Percentiles rank a stretch among this genome's conserved stretches.
Conservation (phyloP, 139 green algal genomes). For the Picochlorum sp. region DNA sequence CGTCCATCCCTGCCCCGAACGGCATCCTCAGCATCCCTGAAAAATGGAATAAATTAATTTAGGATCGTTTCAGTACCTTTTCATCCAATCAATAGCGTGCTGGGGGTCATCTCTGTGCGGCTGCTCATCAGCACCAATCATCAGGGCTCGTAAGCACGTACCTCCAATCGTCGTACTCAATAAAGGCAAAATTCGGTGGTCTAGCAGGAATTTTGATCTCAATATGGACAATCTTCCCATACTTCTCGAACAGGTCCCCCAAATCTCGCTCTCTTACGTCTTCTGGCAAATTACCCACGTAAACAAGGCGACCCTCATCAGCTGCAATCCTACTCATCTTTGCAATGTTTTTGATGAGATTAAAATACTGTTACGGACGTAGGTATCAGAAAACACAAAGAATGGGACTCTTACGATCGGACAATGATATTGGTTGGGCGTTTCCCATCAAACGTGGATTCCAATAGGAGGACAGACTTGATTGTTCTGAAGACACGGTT, state of each 20-base stretch:
- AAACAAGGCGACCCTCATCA: slow-evolving; percentile 26
- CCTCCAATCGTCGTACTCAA: slow-evolving; percentile 73
- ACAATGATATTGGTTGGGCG: no score
- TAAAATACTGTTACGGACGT: no score
- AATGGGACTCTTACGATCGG: no score
- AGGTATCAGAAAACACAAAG: no score
- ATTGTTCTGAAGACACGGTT: no score
- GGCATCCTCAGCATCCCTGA: slow-evolving; percentile 78
- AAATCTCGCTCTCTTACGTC: slow-evolving; percentile 80
- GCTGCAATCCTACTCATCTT: slow-evolving; percentile 22
- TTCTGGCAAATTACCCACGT: slow-evolving; percentile 71
- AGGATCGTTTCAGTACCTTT: neutral
- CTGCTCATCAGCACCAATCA: neutral
- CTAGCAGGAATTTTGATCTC: slow-evolving; percentile 75
- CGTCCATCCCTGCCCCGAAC: slow-evolving; percentile 78
- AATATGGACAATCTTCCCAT: slow-evolving; percentile 68
- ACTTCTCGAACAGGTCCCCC: slow-evolving; percentile 84
- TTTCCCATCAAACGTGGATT: no score
- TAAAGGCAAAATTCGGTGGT: slow-evolving; percentile 78
- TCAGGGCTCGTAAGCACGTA: slow-evolving; percentile 7
- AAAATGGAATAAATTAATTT: neutral
- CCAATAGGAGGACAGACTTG: no score
- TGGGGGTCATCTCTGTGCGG: no score
- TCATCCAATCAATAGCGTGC: no score
- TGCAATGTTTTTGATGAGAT: neutral